A percentile compares a stretch with the other conserved stretches of the same genome.
Conservation (phyloP, 148 eudicot genomes). For the Agrostemma githago region DNA sequence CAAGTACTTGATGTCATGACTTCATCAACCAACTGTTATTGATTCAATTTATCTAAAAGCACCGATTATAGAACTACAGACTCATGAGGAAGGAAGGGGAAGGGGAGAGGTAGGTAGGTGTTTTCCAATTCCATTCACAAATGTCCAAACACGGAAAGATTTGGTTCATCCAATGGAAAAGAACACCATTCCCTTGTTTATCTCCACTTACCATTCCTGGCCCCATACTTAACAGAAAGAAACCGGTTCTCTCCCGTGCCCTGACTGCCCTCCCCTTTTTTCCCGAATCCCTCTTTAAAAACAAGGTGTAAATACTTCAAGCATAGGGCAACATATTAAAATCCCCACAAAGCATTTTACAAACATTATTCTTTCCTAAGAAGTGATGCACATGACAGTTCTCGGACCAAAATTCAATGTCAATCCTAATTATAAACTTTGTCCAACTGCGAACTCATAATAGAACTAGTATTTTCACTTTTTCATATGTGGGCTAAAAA, state of each 20-base stretch:
- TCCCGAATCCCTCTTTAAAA: not conserved
- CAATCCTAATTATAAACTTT: too few relatives aligned
- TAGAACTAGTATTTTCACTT: too few relatives aligned
- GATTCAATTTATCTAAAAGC: not conserved
- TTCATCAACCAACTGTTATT: not conserved
- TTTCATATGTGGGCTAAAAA: too few relatives aligned
- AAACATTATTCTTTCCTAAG: too few relatives aligned
- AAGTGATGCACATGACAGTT: too few relatives aligned
- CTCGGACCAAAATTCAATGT: too few relatives aligned
- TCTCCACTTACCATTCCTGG: not conserved
- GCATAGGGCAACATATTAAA: not conserved
- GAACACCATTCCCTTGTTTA: not conserved
- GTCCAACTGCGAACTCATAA: too few relatives aligned
- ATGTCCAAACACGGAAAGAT: not conserved
- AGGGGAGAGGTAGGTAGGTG: not conserved
- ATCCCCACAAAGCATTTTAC: not conserved
- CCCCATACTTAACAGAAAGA: not conserved
- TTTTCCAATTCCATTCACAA: not conserved
- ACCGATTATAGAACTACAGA: not conserved
- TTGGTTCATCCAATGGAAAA: not conserved
- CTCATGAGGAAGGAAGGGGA: not conserved
- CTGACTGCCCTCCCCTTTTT: not conserved
- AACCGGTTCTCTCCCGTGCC: not conserved
- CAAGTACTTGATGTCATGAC: not conserved
- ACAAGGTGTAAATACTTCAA: not conserved